Conservation (phyloP, 768 basidiomycete species). For the Pleurotus eryngii region DNA sequence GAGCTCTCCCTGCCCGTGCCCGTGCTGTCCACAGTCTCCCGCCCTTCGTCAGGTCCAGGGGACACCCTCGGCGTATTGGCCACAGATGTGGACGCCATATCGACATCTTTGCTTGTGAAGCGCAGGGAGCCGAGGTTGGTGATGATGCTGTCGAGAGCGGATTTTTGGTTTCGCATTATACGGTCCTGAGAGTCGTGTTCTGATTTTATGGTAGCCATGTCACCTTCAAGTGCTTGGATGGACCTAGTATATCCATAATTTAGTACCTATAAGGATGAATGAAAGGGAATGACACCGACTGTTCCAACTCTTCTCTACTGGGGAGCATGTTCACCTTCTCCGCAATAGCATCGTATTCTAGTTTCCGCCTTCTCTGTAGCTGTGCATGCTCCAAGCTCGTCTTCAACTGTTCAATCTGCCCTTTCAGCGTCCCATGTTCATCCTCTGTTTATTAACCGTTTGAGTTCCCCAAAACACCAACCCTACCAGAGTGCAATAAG, state of each 20-base stretch:
- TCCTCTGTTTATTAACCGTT: constrained; percentile 40
- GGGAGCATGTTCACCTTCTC: constrained; percentile 82
- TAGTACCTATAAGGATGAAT: no score
- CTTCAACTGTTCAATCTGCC: constrained; percentile 79
- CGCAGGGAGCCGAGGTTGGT: constrained; percentile 58
- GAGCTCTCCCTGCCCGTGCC: constrained; percentile 15
- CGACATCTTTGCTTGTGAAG: constrained; percentile 67
- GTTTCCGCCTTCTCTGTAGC: constrained; percentile 69
- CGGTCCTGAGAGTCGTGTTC: constrained; percentile 76
- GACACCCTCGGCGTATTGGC: constrained; percentile 44
- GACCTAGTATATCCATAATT: constrained; percentile 38
- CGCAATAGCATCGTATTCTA: constrained; percentile 82
- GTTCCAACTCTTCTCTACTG: constrained; percentile 70
- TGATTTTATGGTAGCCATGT: constrained; percentile 68
- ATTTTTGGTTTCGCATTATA: constrained; percentile 64
- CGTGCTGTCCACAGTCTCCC: constrained; percentile 15
- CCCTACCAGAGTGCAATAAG: background rate
- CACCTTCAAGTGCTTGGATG: constrained; percentile 68
- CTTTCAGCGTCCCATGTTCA: constrained; percentile 64
- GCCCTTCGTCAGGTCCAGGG: constrained; percentile 40
- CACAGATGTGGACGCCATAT: constrained; percentile 35
- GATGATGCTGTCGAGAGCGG: constrained; percentile 64
- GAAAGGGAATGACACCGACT: constrained; percentile 42
- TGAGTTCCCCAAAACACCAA: no score
- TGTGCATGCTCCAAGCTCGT: constrained; percentile 76